Conservation (phyloP, 495 filamentous ascomycete genomes). For the Geoglossum glabrum region DNA sequence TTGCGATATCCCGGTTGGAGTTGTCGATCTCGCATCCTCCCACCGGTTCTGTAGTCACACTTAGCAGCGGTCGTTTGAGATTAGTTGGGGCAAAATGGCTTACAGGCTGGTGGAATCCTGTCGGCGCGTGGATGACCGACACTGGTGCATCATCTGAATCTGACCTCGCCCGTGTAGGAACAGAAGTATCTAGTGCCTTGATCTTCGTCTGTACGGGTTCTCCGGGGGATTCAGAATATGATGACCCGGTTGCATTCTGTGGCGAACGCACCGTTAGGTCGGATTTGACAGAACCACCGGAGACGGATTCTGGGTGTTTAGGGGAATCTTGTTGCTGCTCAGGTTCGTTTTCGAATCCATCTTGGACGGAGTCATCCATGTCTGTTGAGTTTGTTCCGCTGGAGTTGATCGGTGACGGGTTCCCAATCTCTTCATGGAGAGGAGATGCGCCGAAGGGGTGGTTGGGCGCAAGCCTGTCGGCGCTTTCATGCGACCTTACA, state of each 20-base stretch:
- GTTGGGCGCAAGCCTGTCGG: conserved; percentile 1
- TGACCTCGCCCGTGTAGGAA: conserved; percentile 29
- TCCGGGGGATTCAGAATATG: neutral
- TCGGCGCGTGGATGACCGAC: conserved; percentile 75
- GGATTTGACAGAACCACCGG: conserved; percentile 5
- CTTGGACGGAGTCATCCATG: conserved; percentile 36
- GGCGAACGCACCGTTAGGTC: neutral
- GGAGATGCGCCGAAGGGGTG: neutral
- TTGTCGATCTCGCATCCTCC: neutral
- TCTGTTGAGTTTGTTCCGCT: conserved; percentile 52
- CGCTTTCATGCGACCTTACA: conserved; percentile 4
- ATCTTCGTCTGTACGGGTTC: conserved; percentile 21
- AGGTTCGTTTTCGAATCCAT: conserved; percentile 1
- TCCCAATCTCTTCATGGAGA: conserved; percentile 34
- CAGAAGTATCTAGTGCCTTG: conserved; percentile 36
- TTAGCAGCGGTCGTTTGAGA: neutral
- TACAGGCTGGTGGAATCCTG: conserved; percentile 62
- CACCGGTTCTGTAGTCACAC: conserved; percentile 2
- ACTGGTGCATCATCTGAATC: conserved; percentile 51
- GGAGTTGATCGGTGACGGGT: conserved; percentile 59
- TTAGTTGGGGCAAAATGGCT: conserved; percentile 12
- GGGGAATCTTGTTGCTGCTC: conserved; percentile 14
- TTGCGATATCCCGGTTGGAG: neutral
- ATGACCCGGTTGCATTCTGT: neutral
- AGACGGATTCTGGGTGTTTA: conserved; percentile 1